phyloP scores from a whole-genome alignment of 2,329 filamentous ascomycete species.

The Cladosporium colombiae region DNA sequence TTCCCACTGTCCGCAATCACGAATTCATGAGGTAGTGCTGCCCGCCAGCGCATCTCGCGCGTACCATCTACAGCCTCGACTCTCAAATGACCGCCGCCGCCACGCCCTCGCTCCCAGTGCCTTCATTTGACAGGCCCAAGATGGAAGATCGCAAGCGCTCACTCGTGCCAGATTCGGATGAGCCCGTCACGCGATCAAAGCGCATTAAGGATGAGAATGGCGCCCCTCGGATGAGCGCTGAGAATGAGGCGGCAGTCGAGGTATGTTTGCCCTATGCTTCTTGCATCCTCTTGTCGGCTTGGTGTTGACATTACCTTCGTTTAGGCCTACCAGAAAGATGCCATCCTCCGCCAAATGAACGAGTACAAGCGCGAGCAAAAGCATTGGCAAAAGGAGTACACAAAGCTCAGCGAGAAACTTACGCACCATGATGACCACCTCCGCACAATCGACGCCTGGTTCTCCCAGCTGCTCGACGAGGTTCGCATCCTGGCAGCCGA shows the following conservation, averaged over 20 bases:
- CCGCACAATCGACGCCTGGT: slow-evolving; percentile 88
- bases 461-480: slow-evolving; percentile 68
- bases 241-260: slow-evolving; percentile 72
- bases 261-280: slow-evolving; percentile 56
- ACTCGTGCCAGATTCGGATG: slow-evolving; percentile 75
- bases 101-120: slow-evolving; percentile 57
- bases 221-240: slow-evolving; percentile 64
- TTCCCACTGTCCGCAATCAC: not conserved
- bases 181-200: slow-evolving; percentile 86
- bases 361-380: slow-evolving; percentile 92
- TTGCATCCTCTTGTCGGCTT: not conserved
- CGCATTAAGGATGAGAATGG: slow-evolving; percentile 80
- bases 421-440: slow-evolving; percentile 90
- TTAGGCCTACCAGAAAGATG: slow-evolving; percentile 91
- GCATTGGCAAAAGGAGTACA: slow-evolving; percentile 76
- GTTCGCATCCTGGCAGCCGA: slow-evolving; percentile 47
- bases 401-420: slow-evolving; percentile 75
- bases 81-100: slow-evolving; percentile 32
- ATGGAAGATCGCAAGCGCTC: slow-evolving; percentile 99
- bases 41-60: slow-evolving; percentile 18
- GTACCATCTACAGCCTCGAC: slow-evolving; percentile 12
- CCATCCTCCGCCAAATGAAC: slow-evolving; percentile 95
- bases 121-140: slow-evolving; percentile 79
- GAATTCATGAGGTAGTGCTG: slow-evolving; percentile 20
- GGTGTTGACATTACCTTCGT: slow-evolving; percentile 21